phyloP scores from a whole-genome alignment of 805 yeast species.

The Candida chilensis region DNA sequence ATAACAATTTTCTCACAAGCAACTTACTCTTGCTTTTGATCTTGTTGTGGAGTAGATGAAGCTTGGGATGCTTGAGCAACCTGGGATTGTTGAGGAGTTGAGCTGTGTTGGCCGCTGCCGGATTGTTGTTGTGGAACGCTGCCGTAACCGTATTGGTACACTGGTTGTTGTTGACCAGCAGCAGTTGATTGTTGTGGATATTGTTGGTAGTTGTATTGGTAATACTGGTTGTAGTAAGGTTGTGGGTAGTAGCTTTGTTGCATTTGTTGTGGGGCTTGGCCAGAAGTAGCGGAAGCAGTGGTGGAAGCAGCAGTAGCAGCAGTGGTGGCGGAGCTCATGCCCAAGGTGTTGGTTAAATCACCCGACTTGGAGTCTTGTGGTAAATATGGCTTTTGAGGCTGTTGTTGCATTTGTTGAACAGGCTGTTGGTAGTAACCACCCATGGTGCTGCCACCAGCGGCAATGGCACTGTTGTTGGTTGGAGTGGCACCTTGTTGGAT shows the following conservation, averaged over 20 bases:
- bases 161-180: conserved; percentile 5
- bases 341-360: too few species aligned
- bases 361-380: not conserved
- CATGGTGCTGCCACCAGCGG: conserved; percentile 5
- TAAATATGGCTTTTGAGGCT: conserved; percentile 1
- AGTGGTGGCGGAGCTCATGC: too few species aligned
- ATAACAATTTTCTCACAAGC: too few species aligned
- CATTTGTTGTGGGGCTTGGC: conserved; percentile 3
- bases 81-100: not conserved
- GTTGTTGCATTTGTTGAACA: conserved; percentile 3
- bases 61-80: conserved; percentile 3
- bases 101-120: too few species aligned
- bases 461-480: conserved; percentile 2
- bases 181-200: conserved; percentile 3
- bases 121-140: conserved; percentile 1
- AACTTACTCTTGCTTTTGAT: not conserved
- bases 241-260: conserved; percentile 2
- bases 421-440: conserved; percentile 2
- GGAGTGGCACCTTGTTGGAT: conserved; percentile 25
- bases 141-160: conserved; percentile 7
- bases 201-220: not conserved
- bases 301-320: too few species aligned
- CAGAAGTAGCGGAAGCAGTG: too few species aligned
- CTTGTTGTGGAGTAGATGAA: conserved; percentile 1
- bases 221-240: not conserved